A percentile compares a stretch with the other conserved stretches of the same genome.
Evolutionary conservation across 169 alveolate genomes (phyloP).

Genomic region (Eimeria zaria): DNA sequence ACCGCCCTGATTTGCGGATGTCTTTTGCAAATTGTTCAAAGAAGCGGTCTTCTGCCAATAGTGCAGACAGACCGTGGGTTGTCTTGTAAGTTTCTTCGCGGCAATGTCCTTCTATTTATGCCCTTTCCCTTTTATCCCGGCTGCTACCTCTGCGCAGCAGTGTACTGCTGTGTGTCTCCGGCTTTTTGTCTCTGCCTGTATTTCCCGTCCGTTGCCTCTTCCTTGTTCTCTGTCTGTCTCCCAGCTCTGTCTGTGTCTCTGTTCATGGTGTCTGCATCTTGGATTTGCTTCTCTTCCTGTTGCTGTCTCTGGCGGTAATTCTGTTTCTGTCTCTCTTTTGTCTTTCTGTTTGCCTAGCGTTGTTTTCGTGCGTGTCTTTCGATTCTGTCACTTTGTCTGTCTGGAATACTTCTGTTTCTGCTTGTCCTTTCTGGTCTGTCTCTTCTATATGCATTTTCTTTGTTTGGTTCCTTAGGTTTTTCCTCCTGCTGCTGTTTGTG

Average conservation of each 20-base stretch:
- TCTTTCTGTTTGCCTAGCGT: not conserved
- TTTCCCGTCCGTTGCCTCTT: not conserved
- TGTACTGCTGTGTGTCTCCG: not conserved
- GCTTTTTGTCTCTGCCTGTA: not conserved
- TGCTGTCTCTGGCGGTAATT: not conserved
- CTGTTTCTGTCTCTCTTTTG: not conserved
- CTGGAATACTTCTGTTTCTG: no score
- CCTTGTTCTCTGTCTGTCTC: not conserved
- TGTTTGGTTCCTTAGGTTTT: not conserved
- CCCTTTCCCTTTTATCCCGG: no score
- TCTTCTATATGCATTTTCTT: not conserved
- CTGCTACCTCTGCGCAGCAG: no score
- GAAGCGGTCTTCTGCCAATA: not conserved
- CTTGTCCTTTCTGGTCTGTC: not conserved
- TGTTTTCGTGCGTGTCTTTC: not conserved
- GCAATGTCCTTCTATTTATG: no score
- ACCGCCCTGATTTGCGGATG: slow-evolving; percentile 90
- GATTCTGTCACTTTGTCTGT: not conserved
- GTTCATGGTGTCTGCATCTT: no score
- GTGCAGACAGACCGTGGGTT: slow-evolving; percentile 75
- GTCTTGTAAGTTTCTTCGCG: slow-evolving; percentile 40
- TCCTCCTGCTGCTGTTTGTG: not conserved
- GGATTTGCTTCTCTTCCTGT: no score
- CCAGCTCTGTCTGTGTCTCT: not conserved
- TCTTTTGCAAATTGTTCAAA: slow-evolving; percentile 53